A percentile compares a stretch with the other conserved stretches of the same genome.
Conservation (phyloP, 1,139 yeast species). For the Wickerhamomyces sp. region DNA sequence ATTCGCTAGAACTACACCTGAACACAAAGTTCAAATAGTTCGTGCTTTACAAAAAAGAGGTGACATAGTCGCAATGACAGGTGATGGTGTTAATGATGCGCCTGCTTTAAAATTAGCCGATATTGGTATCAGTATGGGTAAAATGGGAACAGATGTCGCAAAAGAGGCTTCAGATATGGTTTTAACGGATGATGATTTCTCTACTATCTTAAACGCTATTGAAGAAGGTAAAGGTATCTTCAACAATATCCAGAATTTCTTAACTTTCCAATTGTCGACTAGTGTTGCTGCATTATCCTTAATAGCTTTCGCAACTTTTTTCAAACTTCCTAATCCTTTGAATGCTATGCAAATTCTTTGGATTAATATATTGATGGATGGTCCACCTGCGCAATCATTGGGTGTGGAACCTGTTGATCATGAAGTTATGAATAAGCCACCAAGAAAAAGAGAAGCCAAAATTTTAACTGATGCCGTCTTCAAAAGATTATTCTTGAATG, state of each 20-base stretch:
- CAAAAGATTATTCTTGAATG: slow-evolving; percentile 70
- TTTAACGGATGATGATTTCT: slow-evolving; percentile 91
- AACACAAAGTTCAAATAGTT: slow-evolving; percentile 88
- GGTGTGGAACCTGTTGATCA: slow-evolving; percentile 98
- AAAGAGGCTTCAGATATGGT: slow-evolving; percentile 99
- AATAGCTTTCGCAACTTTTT: slow-evolving; percentile 80
- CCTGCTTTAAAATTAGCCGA: slow-evolving; percentile 98
- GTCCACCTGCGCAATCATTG: slow-evolving; percentile 96
- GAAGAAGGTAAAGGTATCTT: slow-evolving; percentile 97
- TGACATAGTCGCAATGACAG: slow-evolving; percentile 98
- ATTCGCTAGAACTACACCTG: slow-evolving; percentile 96
- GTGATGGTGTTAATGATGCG: slow-evolving; percentile 98
- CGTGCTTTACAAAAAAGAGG: slow-evolving; percentile 89
- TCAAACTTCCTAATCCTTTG: slow-evolving; percentile 90
- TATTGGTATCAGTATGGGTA: slow-evolving; percentile 97
- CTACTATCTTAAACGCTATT: slow-evolving; percentile 87
- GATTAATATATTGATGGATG: slow-evolving; percentile 98
- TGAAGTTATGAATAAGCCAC: slow-evolving; percentile 92
- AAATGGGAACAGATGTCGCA: slow-evolving; percentile 96
- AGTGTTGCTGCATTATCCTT: slow-evolving; percentile 91
- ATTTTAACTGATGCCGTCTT: slow-evolving; percentile 69
- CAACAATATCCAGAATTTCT: slow-evolving; percentile 87
- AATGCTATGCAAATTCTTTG: slow-evolving; percentile 98
- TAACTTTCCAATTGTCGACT: slow-evolving; percentile 92
- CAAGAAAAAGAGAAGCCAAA: slow-evolving; percentile 79